Base-by-base conservation (phyloP, 192 early-diverging fungal genomes). In the Funneliformis geosporum region DNA sequence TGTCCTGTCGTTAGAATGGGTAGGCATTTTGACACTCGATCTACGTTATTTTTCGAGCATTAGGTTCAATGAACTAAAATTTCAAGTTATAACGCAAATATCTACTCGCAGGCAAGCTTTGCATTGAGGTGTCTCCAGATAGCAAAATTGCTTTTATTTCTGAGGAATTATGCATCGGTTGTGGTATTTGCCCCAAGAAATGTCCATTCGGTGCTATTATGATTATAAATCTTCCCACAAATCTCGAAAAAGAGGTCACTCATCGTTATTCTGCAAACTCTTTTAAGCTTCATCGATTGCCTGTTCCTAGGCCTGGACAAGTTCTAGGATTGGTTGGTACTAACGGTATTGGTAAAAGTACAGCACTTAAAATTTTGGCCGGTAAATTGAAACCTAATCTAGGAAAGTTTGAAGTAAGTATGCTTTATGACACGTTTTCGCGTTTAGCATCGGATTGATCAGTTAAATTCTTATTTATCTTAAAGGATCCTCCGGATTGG, bases 1-100 rank as follows among this genome's bases (percentile, higher is more conserved):
- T 99, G 97, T 80, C 97, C 97, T 12, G 97, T 99, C 28, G 96
- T 96, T 72, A 87, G 94, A 73, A 97, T 98, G 95, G 97, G 96
- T 95, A 90, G 90, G 91, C n/a, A n/a, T 16, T 43, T 33, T 59
- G 21, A n/a, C 5, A 23, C 28, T 8, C 8, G 28, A 46, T 39
- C 23, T 10, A 42, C 8, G n/a, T n/a, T 23, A 18, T 9, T 27
- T 39, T 69, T 74, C 71, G 55, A 46, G 44, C 28, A 18, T 60
- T 64, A 14, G 42, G 6, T 47, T 79, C 43, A 11, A 27, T 50
- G 4, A 55, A 55, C 18, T 50, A 21, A 46, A 9, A 16, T 42
- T 55, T 40, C 40, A 66, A n/a, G 25, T 64, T 23, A n/a, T 8
- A 61, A 9, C 21, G 12, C 11, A 64, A 12, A 21, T 80, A 69